A percentile compares a stretch with the other conserved stretches of the same genome.
phyloP scores from a whole-genome alignment of 116 monocot species.

The Phalaenopsis hybrid region DNA sequence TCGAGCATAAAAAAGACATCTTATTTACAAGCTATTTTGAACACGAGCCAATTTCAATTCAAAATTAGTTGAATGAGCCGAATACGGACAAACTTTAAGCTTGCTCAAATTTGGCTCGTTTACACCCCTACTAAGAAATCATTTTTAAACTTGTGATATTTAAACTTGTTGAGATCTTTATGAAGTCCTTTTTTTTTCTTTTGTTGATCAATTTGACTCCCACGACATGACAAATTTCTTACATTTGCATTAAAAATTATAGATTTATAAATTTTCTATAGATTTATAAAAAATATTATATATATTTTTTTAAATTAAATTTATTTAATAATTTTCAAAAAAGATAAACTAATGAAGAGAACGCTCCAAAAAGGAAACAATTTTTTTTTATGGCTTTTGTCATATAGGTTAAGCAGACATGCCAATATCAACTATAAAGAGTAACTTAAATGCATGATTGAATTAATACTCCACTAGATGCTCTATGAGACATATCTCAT shows the following conservation, averaged over 20 bases:
- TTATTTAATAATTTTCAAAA: not conserved
- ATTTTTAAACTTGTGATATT: too few relatives aligned
- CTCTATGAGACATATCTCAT: too few relatives aligned
- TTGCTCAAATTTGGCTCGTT: too few relatives aligned
- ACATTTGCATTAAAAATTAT: not conserved
- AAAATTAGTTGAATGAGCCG: too few relatives aligned
- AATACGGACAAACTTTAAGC: too few relatives aligned
- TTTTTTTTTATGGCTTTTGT: not conserved
- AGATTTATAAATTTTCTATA: not conserved
- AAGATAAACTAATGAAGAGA: not conserved
- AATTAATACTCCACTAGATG: not conserved
- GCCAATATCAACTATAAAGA: not conserved
- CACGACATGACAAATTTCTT: not conserved
- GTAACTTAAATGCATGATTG: not conserved
- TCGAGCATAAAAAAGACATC: too few relatives aligned
- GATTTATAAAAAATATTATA: not conserved
- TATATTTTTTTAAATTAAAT: not conserved
- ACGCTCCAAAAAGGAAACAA: not conserved
- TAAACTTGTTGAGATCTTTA: too few relatives aligned
- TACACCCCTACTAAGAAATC: too few relatives aligned
- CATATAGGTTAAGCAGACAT: not conserved
- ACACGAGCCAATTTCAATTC: too few relatives aligned
- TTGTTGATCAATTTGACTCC: not conserved
- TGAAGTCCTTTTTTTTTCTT: too few relatives aligned
- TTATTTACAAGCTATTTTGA: too few relatives aligned